phyloP scores from a whole-genome alignment of 768 basidiomycete genomes.

The Tricholoma sp. region DNA sequence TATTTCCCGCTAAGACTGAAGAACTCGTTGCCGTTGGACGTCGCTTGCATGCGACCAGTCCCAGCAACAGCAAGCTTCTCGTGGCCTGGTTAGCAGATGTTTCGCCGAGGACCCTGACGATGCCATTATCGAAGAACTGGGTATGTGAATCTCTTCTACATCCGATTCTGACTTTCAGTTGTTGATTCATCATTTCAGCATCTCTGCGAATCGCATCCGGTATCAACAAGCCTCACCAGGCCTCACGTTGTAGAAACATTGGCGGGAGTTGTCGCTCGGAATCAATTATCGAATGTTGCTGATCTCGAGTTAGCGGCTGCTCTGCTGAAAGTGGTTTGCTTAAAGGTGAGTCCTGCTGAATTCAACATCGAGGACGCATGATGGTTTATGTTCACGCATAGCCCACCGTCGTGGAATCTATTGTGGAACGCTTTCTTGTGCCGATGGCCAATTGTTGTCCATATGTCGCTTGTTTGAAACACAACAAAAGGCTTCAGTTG shows the following conservation, averaged over 20 bases:
- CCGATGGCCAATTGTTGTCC: constrained; percentile 65
- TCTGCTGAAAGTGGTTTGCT: constrained; percentile 33
- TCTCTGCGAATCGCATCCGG: constrained; percentile 21
- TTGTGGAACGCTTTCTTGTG: constrained; percentile 56
- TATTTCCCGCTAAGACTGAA: constrained; percentile 17
- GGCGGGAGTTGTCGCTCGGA: constrained; percentile 58
- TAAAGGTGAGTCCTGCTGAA: constrained; percentile 54
- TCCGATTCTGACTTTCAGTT: constrained; percentile 2
- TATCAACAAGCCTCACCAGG: too few species aligned
- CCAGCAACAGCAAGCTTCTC: constrained; percentile 19
- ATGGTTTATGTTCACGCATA: constrained; percentile 17
- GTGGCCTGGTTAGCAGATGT: constrained; percentile 33
- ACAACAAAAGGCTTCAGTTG: constrained; percentile 60
- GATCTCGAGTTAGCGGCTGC: constrained; percentile 40
- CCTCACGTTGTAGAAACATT: constrained; percentile 67
- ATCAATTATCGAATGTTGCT: constrained; percentile 40
- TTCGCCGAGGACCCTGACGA: constrained; percentile 31
- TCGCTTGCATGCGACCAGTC: constrained; percentile 15
- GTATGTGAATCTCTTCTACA: constrained; percentile 25
- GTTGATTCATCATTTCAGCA: constrained; percentile 18
- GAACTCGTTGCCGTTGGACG: constrained; percentile 25
- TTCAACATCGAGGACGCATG: background rate
- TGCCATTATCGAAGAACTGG: constrained; percentile 28
- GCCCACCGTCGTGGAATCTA: constrained; percentile 73
- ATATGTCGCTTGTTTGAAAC: constrained; percentile 77